Evolutionary conservation across 202 grass and related monocot genomes (phyloP).

Genomic region (Elaeis oleifera): DNA sequence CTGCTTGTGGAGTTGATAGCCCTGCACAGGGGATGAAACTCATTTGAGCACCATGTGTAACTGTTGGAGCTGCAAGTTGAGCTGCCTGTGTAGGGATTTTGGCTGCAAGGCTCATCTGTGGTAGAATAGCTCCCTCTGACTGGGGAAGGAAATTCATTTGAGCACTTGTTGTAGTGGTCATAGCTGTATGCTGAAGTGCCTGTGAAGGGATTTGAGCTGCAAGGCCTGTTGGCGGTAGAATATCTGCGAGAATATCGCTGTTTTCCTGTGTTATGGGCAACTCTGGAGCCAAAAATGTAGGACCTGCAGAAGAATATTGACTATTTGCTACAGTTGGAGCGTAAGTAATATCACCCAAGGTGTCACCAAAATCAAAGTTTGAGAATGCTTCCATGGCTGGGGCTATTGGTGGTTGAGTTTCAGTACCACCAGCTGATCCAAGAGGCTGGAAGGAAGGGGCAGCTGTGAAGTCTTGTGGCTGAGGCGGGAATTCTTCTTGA

Average conservation of each 20-base stretch:
- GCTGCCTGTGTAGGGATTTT: conserved; percentile 17
- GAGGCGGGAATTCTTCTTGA: too few relatives aligned
- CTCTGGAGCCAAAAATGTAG: conserved; percentile 31
- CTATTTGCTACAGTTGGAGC: too few relatives aligned
- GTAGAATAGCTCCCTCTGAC: conserved; percentile 3
- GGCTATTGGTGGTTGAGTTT: too few relatives aligned
- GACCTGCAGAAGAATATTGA: too few relatives aligned
- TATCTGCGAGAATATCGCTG: conserved; percentile 11
- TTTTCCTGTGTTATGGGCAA: conserved; percentile 10
- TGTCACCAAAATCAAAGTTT: too few relatives aligned
- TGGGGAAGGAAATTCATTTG: too few relatives aligned
- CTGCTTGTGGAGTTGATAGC: background rate
- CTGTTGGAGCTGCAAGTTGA: conserved; percentile 25
- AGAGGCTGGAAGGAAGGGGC: too few relatives aligned
- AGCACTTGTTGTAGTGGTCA: too few relatives aligned
- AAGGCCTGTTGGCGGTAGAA: conserved; percentile 30
- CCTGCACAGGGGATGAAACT: conserved; percentile 21
- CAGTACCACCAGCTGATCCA: too few relatives aligned
- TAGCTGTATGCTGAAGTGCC: background rate
- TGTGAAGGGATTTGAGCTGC: conserved; percentile 27
- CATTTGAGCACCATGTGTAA: conserved; percentile 14
- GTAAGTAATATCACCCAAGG: too few relatives aligned
- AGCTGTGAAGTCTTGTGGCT: too few relatives aligned
- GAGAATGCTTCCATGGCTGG: too few relatives aligned
- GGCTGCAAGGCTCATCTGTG: conserved; percentile 26